These are phyloP conservation scores for Ramaria rubella DNA, from an alignment of 768 basidiomycete species.

Conservation along the genomic window DNA sequence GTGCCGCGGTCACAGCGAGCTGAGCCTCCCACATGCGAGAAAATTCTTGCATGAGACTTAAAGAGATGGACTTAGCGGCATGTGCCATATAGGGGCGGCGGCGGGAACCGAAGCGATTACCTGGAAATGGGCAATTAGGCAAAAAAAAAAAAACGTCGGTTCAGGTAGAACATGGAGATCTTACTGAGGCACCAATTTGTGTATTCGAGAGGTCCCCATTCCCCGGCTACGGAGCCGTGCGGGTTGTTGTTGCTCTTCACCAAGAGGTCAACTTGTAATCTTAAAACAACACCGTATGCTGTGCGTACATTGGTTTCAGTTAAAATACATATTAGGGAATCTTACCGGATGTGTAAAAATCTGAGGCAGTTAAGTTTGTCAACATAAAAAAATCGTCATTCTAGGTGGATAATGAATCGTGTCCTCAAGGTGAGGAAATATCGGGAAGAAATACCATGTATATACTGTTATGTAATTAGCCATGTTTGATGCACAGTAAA, in stretches of 20 bases:
- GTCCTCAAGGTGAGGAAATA: not conserved
- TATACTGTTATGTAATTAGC: not conserved
- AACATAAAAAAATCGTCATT: conserved; percentile 39
- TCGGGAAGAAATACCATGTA: conserved; percentile 5
- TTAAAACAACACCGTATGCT: conserved; percentile 34
- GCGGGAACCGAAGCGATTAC: conserved; percentile 20
- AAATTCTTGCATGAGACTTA: conserved; percentile 17
- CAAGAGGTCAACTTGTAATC: conserved; percentile 28
- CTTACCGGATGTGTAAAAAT: conserved; percentile 25
- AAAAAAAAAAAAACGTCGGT: not conserved
- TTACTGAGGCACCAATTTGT: conserved; percentile 30
- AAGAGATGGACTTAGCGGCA: conserved; percentile 17
- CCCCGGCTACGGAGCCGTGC: conserved; percentile 22
- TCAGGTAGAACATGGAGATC: not conserved
- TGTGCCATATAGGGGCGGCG: conserved; percentile 21
- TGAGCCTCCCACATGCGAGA: conserved; percentile 13
- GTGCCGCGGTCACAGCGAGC: conserved; percentile 10
- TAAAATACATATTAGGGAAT: not conserved
- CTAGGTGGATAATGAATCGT: conserved; percentile 11
- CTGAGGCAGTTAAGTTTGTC: conserved; percentile 23
- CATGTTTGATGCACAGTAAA: not conserved
- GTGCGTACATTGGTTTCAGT: not conserved
- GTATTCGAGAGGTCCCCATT: conserved; percentile 34
- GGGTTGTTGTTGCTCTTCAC: conserved; percentile 21
- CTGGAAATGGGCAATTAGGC: not conserved